A percentile compares a stretch with the other conserved stretches of the same genome.
These are phyloP conservation scores for Clavispora asparagi DNA, from an alignment of 805 yeast species.

Conservation along the genomic window DNA sequence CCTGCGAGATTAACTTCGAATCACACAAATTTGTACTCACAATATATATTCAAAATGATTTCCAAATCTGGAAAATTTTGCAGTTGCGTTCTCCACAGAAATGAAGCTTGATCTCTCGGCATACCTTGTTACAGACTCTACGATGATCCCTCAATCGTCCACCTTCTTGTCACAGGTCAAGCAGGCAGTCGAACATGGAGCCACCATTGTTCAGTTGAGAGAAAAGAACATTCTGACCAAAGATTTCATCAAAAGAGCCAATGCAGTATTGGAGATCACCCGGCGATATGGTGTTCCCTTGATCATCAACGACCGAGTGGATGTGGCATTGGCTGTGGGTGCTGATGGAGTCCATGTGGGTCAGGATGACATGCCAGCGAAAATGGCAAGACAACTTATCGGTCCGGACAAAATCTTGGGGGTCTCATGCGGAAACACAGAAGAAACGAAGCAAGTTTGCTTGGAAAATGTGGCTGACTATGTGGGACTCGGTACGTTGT, in stretches of 20 bases:
- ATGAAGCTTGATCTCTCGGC: constrained; percentile 47
- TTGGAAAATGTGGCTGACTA: constrained; percentile 59
- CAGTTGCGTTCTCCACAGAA: neutral
- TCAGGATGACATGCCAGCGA: constrained; percentile 76
- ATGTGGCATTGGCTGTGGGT: constrained; percentile 82
- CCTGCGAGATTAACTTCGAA: constrained; percentile 6
- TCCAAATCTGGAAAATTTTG: too few species aligned
- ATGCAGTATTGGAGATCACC: constrained; percentile 57
- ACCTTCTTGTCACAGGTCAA: constrained; percentile 59
- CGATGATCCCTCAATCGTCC: constrained; percentile 59
- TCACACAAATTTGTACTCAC: neutral
- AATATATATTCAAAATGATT: too few species aligned
- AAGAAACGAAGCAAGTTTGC: constrained; percentile 51
- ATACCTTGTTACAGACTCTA: constrained; percentile 77
- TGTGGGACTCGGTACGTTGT: constrained; percentile 80
- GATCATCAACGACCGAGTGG: constrained; percentile 81
- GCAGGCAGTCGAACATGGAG: constrained; percentile 64
- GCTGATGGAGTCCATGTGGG: constrained; percentile 95
- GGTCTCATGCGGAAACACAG: constrained; percentile 58
- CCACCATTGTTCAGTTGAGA: constrained; percentile 75
- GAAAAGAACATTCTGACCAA: constrained; percentile 71
- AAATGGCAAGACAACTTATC: constrained; percentile 52
- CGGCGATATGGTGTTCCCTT: constrained; percentile 59
- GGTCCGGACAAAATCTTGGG: constrained; percentile 80
- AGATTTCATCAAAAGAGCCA: constrained; percentile 61